Evolutionary conservation across 1,284 basidiomycete genomes (phyloP), one percentile per base, ranked within the genome.

Genomic region (Phellinidium pouzarii): DNA sequence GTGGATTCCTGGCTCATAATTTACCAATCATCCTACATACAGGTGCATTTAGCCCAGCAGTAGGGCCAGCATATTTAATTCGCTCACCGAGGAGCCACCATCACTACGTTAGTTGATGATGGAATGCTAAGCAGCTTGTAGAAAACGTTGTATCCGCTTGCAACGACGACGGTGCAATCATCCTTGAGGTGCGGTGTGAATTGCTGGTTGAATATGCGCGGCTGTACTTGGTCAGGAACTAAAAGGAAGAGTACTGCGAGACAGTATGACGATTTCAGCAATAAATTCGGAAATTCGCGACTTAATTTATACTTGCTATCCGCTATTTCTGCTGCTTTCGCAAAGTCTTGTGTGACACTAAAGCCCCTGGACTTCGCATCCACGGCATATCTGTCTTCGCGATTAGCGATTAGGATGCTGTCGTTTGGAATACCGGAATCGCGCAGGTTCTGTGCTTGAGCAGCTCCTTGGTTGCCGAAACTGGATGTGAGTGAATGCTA

Each of bases 391-490:
- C 72, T 65, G 61, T 83, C 80, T 8, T 70, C 66, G 3, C 79
- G 73, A 60, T 82, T 82, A 2, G 78, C 79, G 57, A 83, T 70
- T 53, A 82, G 55, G 56, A 83, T 82, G 40, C 69, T 72, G 14
- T 81, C 77, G 58, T 81, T 82, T 3, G 77, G 70, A 51, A 82
- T 76, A 4, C 81, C 81, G 48, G 76, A 72, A 57, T 82, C 80
- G n/a, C 81, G 72, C 52, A 82, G 60, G 58, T 83, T 83, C 64
- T 82, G 79, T 2, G 81, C 80, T 62, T 82, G 80, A 38, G 80
- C 80, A 43, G 81, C 77, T 27, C 80, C 80, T 64, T 83, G 80
- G 63, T 82, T 82, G 44, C 80, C 80, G 62, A 81, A 83, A 4
- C 80, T 82, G 50, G 11, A 26, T 44, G 3, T 25, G n/a, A n/a